Conservation (phyloP, 139 green algal species). For the Picochlorum sp. region DNA sequence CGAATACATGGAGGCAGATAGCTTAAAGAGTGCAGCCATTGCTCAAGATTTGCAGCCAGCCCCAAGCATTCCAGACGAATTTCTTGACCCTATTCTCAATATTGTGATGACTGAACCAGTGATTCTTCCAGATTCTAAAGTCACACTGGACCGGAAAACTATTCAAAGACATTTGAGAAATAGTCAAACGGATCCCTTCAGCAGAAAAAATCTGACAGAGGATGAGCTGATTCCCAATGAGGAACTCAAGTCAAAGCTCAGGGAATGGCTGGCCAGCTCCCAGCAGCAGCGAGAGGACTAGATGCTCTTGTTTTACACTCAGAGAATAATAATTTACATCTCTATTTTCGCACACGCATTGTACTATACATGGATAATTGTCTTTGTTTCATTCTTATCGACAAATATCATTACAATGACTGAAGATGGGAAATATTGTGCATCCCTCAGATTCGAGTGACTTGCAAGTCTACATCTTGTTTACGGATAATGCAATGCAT, state of each 20-base stretch:
- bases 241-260: conserved; percentile 29
- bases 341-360: too few relatives aligned
- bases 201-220: conserved; percentile 31
- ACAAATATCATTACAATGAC: too few relatives aligned
- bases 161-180: conserved; percentile 52
- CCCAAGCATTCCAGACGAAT: conserved; percentile 29
- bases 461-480: too few relatives aligned
- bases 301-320: too few relatives aligned
- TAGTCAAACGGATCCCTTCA: conserved; percentile 63
- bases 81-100: conserved; percentile 36
- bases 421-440: too few relatives aligned
- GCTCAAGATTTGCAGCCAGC: background rate
- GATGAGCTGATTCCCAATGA: conserved; percentile 31
- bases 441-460: too few relatives aligned
- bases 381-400: too few relatives aligned
- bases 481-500: too few relatives aligned
- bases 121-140: conserved; percentile 44
- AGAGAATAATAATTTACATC: too few relatives aligned
- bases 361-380: too few relatives aligned
- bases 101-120: conserved; percentile 19
- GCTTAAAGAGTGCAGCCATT: background rate
- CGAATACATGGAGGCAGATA: background rate
- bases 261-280: conserved; percentile 29
- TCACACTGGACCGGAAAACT: conserved; percentile 48
- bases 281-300: too few relatives aligned